Evolutionary conservation across 768 basidiomycete genomes (phyloP), one percentile per base, ranked within the genome.

Genomic region (Tulasnella sp.): DNA sequence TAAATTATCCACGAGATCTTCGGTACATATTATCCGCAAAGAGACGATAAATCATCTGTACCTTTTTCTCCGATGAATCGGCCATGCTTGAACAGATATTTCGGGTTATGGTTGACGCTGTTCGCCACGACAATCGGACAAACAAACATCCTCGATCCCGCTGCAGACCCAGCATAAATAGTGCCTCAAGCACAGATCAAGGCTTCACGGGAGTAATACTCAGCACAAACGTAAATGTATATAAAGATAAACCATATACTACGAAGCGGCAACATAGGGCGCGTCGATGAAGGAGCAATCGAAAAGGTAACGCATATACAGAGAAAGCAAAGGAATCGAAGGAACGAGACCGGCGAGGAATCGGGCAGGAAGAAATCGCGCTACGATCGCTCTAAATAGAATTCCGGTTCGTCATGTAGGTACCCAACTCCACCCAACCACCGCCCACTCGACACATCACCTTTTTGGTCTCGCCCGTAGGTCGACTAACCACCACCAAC

Each of bases 371-470:
- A 59, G 52, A 29, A 22, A 22, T 32, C 3, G 26, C 11, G 22
- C 52, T 59, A 59, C 32, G 3, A n/a, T 59, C 52, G 32, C 52
- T 9, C 37, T 52, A 70, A 32, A 70, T n/a, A 12, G 69, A 29
- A 36, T 70, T 32, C 4, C 69, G 42, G 62, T 66, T 72, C 19
- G 62, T 62, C 22, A 73, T 36, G 67, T 67, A 73, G 34, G 72
- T 52, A 17, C 29, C 35, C 37, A 74, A 62, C 66, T 74, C 73
- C 42, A 74, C 41, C 73, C 73, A 74, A 89, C 91, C 91, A 80
- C 91, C 92, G 62, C 93, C 93, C 74, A 95, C 90, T 73, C 93
- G 88, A 81, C 90, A 92, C 89, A 95, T 90, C 36, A 95, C 93
- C 80, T 93, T 95, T 86, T 90, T 92, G 71, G 80, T 80, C 76